phyloP scores from a whole-genome alignment of 1,284 basidiomycete genomes.

The Meira miltonrushii region DNA sequence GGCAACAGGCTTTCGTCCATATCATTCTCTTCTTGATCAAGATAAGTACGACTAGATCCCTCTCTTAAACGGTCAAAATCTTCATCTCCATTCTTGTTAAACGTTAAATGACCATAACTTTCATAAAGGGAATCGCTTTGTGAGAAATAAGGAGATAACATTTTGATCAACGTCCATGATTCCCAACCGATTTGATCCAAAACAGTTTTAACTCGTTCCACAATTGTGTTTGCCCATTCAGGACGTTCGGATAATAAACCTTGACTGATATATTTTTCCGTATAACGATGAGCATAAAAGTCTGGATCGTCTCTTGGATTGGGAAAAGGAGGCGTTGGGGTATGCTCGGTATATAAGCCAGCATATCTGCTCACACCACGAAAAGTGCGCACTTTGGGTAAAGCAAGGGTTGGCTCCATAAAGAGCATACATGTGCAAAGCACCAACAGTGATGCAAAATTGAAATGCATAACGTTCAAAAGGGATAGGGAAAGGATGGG shows the following conservation, averaged over 20 bases:
- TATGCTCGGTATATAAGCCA: slow-evolving; percentile 19
- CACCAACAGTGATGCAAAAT: neutral
- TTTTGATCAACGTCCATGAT: neutral
- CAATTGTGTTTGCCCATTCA: slow-evolving; percentile 21
- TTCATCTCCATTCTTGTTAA: slow-evolving; percentile 28
- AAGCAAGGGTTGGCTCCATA: slow-evolving; percentile 7
- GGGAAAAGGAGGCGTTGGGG: slow-evolving; percentile 14
- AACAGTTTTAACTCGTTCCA: slow-evolving; percentile 24
- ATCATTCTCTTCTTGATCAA: neutral
- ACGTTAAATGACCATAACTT: slow-evolving; percentile 9
- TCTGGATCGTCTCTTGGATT: slow-evolving; percentile 31
- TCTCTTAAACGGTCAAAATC: slow-evolving; percentile 16
- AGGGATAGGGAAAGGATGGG: neutral
- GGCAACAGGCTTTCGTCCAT: neutral
- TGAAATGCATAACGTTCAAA: neutral
- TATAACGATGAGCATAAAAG: slow-evolving; percentile 28
- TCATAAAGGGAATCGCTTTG: slow-evolving; percentile 10
- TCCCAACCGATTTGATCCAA: slow-evolving; percentile 22
- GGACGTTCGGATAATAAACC: slow-evolving; percentile 7
- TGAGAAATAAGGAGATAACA: neutral
- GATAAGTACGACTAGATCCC: slow-evolving; percentile 11
- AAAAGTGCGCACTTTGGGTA: slow-evolving; percentile 26
- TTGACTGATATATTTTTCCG: slow-evolving; percentile 11
- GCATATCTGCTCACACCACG: slow-evolving; percentile 28
- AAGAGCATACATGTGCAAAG: neutral